Percentiles rank a stretch among this genome's conserved stretches.
These are phyloP conservation scores for Trichoderma afroharzianum DNA, from an alignment of 2,329 filamentous ascomycete genomes.

Conservation along the genomic window DNA sequence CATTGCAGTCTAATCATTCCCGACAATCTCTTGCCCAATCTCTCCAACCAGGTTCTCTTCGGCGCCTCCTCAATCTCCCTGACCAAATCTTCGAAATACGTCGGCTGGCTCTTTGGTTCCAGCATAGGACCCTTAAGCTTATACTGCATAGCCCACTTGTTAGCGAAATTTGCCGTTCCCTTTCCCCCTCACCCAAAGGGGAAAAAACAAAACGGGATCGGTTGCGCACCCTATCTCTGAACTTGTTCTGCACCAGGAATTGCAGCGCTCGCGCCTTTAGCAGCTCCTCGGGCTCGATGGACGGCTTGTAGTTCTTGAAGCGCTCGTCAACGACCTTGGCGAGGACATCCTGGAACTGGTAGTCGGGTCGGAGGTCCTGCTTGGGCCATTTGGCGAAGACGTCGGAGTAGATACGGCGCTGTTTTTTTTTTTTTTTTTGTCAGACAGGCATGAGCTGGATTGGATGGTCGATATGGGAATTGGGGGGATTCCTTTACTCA, in stretches of 20 bases:
- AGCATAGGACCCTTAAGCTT: slow-evolving; percentile 48
- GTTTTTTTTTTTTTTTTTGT: neutral
- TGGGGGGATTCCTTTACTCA: slow-evolving; percentile 18
- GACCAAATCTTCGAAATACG: slow-evolving; percentile 59
- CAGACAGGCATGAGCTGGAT: neutral
- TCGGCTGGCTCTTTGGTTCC: slow-evolving; percentile 59
- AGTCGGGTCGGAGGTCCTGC: slow-evolving; percentile 59
- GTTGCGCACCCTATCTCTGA: slow-evolving; percentile 50
- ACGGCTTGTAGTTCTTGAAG: slow-evolving; percentile 31
- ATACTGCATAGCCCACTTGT: slow-evolving; percentile 27
- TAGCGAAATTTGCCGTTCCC: slow-evolving; percentile 10
- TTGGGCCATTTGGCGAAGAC: slow-evolving; percentile 57
- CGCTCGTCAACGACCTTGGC: slow-evolving; percentile 35
- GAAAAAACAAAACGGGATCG: neutral
- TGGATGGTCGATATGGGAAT: neutral
- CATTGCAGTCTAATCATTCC: slow-evolving; percentile 58
- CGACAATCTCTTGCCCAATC: slow-evolving; percentile 51
- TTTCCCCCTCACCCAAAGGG: neutral
- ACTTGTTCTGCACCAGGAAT: slow-evolving; percentile 57
- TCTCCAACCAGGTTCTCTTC: slow-evolving; percentile 50
- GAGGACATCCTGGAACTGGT: slow-evolving; percentile 58
- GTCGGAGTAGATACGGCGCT: slow-evolving; percentile 38
- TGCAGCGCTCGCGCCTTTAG: slow-evolving; percentile 58
- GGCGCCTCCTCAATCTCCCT: slow-evolving; percentile 62
- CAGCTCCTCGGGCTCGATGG: slow-evolving; percentile 47